Base-by-base conservation (phyloP, 139 green algal genomes). In the Chlamydomonas incerta region DNA sequence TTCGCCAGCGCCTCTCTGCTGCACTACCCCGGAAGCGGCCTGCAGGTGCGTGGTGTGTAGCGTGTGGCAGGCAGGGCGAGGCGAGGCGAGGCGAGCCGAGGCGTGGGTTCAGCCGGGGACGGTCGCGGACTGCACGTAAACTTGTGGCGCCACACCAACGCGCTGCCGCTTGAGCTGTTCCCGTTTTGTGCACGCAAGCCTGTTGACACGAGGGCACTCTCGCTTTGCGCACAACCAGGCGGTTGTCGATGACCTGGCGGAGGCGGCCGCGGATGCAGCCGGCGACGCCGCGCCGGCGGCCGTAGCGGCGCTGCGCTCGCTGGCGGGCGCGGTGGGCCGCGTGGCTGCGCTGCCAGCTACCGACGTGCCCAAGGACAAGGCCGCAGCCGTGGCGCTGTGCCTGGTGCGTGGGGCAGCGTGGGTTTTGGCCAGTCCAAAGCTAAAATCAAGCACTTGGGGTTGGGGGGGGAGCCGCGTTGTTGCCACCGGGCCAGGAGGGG, bases 351-450 rank as follows among this genome's bases (percentile, higher is more conserved):
- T 65, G 46, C 77, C 62, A 2, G 41, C 29, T 8, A 62, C 75
- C 41, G 41, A 74, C 37, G 41, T 29, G 29, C 29, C 77, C 10
- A 8, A 31, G 29, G 46, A 23, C 77, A 83, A 74, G 77, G 77
- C 77, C 29, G 77, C 77, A 1, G 62, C 63, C 0, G 77, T 83
- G 23, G 33, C 52, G 62, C 65, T 46, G 2, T 83, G 77, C 41
- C 77, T 83, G 77, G 77, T 83, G 65, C 3, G 75, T 79, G 14
- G 65, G n/a, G n/a, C n/a, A n/a, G n/a, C n/a, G n/a, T n/a, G n/a
- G n/a, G n/a, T n/a, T n/a, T n/a, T n/a, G n/a, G n/a, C n/a, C n/a
- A n/a, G n/a, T n/a, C n/a, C n/a, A n/a, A n/a, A n/a, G n/a, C n/a
- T n/a, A n/a, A n/a, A n/a, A n/a, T n/a, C n/a, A n/a, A n/a, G n/a